Conservation (phyloP, 768 basidiomycete species). For the Plicaturopsis crispa region DNA sequence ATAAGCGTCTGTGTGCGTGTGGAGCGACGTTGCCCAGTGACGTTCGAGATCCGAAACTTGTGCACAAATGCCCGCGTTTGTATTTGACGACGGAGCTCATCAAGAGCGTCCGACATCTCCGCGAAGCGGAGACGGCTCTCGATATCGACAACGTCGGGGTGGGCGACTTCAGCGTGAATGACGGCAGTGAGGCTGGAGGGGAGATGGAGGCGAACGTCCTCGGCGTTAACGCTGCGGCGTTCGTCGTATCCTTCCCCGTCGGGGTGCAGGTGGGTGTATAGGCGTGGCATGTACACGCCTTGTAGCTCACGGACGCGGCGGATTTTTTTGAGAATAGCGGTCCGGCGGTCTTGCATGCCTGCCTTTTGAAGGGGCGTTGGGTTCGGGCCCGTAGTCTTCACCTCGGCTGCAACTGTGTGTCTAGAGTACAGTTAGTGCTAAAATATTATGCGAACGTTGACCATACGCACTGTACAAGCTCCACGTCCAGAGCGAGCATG, state of each 20-base stretch:
- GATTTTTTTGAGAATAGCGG: background rate
- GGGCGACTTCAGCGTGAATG: background rate
- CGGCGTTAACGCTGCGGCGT: background rate
- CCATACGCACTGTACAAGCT: constrained; percentile 16
- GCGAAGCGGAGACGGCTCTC: constrained; percentile 11
- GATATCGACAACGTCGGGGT: background rate
- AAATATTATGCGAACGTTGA: background rate
- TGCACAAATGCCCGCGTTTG: constrained; percentile 1
- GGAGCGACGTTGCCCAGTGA: background rate
- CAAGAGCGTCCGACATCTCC: constrained; percentile 10
- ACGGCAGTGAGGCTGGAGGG: background rate
- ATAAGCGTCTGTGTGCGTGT: background rate
- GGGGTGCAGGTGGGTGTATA: background rate
- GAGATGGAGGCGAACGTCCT: background rate
- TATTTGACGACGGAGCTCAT: constrained; percentile 9
- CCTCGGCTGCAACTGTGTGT: background rate
- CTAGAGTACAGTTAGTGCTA: background rate
- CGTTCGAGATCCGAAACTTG: constrained; percentile 2
- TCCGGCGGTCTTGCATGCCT: background rate
- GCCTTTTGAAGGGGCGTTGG: background rate
- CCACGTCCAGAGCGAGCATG: constrained; percentile 12
- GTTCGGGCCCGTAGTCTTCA: background rate
- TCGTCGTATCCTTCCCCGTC: background rate
- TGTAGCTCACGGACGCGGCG: background rate
- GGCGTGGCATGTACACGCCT: background rate